Percentiles rank a stretch among this genome's conserved stretches.
phyloP scores from a whole-genome alignment of 305 asterid genomes.

The Fraxinus velutina region DNA sequence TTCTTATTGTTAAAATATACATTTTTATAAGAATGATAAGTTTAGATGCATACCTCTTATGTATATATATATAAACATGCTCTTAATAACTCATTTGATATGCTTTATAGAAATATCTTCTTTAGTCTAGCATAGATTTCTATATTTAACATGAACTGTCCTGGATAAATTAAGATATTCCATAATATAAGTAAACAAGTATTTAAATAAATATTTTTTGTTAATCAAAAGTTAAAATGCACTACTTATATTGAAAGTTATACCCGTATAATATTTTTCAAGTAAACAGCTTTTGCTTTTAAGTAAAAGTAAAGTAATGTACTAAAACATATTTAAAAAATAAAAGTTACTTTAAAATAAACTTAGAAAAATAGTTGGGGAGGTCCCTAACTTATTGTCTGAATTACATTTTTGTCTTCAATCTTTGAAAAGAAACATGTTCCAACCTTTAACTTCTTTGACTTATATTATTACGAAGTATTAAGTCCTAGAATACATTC shows the following conservation, averaged over 20 bases:
- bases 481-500: neutral
- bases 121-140: neutral
- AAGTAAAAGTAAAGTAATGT: neutral
- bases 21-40: neutral
- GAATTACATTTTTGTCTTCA: neutral
- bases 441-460: neutral
- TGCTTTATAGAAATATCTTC: neutral
- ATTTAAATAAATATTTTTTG: neutral
- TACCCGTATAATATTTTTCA: neutral
- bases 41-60: neutral
- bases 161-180: neutral
- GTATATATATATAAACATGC: neutral
- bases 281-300: neutral
- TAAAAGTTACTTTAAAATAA: neutral
- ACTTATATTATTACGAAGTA: neutral
- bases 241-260: neutral
- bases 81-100: neutral
- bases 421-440: neutral
- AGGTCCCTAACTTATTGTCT: neutral
- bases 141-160: neutral
- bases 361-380: neutral
- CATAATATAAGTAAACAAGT: neutral
- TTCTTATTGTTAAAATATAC: neutral
- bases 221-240: neutral
- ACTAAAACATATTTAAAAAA: neutral